Conservation (phyloP, 1,284 basidiomycete species). For the Calocybe gambosa region DNA sequence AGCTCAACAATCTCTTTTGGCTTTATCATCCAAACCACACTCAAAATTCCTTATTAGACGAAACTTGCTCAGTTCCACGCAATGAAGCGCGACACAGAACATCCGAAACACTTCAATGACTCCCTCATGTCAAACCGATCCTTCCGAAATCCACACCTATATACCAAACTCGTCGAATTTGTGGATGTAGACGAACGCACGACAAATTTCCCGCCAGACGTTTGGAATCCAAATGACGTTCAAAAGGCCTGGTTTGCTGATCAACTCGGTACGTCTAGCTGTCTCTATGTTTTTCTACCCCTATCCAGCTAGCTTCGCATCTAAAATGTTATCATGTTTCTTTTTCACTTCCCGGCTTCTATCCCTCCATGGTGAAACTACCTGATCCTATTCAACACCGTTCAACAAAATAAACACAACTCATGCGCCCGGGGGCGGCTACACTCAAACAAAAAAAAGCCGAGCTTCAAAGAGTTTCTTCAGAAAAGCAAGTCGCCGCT, state of each 20-base stretch:
- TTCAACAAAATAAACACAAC: no score
- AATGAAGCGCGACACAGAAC: constrained; percentile 56
- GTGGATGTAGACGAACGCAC: constrained; percentile 83
- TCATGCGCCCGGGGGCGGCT: no score
- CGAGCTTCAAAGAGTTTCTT: constrained; percentile 46
- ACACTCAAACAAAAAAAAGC: constrained; percentile 19
- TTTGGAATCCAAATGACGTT: constrained; percentile 56
- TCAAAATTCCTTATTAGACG: constrained; percentile 35
- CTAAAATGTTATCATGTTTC: no score
- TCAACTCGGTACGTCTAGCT: constrained; percentile 50
- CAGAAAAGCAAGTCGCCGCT: constrained; percentile 46
- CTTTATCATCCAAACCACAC: neutral
- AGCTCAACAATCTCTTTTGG: neutral
- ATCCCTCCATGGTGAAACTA: no score
- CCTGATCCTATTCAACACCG: no score
- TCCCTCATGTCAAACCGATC: constrained; percentile 84
- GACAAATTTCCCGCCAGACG: constrained; percentile 66
- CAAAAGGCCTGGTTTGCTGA: constrained; percentile 64
- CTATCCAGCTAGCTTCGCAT: neutral
- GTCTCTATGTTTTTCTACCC: no score
- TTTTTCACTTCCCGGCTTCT: no score
- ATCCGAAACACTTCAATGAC: constrained; percentile 91
- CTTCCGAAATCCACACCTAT: constrained; percentile 93
- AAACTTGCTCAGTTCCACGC: constrained; percentile 74
- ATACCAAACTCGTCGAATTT: constrained; percentile 88